Conservation (phyloP, 768 basidiomycete genomes). For the Lactarius tabidus region DNA sequence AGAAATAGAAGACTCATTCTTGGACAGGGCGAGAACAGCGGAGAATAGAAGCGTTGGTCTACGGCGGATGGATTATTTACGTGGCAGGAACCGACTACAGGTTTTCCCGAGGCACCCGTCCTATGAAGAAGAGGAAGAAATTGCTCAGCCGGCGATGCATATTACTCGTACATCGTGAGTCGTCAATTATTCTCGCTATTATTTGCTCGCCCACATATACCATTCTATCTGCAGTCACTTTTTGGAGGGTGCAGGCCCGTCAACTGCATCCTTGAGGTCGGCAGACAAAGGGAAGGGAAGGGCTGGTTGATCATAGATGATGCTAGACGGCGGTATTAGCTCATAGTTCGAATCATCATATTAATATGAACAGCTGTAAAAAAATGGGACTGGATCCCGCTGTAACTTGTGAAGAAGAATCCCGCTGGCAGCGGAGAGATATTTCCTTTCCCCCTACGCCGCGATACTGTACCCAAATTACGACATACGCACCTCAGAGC, state of each 20-base stretch:
- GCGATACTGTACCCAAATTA: no score
- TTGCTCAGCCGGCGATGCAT: neutral
- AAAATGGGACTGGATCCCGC: no score
- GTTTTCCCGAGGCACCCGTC: neutral
- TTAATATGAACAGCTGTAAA: no score
- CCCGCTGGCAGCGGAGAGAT: no score
- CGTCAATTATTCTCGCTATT: neutral
- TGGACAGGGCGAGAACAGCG: neutral
- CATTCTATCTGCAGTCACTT: neutral
- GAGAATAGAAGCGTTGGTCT: neutral
- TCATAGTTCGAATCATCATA: no score
- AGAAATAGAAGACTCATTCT: neutral
- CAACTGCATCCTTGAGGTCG: neutral
- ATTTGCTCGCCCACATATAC: neutral
- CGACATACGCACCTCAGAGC: no score
- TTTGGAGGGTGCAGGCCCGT: slow-evolving; percentile 4
- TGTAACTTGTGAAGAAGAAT: no score
- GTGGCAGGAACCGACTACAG: slow-evolving; percentile 13
- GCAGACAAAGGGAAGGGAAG: slow-evolving; percentile 7
- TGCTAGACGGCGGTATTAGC: no score
- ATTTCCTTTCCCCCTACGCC: no score
- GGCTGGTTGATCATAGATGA: slow-evolving; percentile 2
- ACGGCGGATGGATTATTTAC: slow-evolving; percentile 1
- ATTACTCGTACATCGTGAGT: slow-evolving; percentile 14
- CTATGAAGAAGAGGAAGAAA: slow-evolving; percentile 8